Evolutionary conservation across 2,329 filamentous ascomycete species (phyloP).

Genomic region (Pseudogymnoascus sp.): DNA sequence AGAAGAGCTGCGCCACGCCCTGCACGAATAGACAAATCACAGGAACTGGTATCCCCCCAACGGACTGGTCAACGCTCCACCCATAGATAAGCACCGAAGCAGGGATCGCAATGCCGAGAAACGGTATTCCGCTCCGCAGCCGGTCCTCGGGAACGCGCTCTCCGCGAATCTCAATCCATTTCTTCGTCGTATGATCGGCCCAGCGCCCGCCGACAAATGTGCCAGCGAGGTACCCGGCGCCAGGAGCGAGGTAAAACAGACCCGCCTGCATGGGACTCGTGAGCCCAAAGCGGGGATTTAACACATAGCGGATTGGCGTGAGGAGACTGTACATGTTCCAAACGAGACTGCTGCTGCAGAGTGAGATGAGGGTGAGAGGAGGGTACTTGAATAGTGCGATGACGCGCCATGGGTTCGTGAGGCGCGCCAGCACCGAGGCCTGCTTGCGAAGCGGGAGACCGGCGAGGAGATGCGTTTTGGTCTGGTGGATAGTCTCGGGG

Average conservation of each 20-base stretch:
- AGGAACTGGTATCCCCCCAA: conserved; percentile 49
- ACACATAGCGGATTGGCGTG: conserved; percentile 61
- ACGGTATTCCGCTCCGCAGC: conserved; percentile 48
- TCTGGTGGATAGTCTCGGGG: conserved; percentile 63
- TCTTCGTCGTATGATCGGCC: conserved; percentile 57
- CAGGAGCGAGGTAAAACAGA: conserved; percentile 67
- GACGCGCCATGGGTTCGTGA: conserved; percentile 59
- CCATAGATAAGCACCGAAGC: conserved; percentile 60
- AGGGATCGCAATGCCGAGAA: conserved; percentile 50
- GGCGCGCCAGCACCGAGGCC: conserved; percentile 45
- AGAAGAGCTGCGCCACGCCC: conserved; percentile 65
- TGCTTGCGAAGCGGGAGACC: conserved; percentile 43
- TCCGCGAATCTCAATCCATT: conserved; percentile 53
- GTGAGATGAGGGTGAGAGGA: conserved; percentile 54
- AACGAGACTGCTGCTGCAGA: conserved; percentile 54
- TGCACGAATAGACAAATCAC: conserved; percentile 68
- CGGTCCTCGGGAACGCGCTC: conserved; percentile 60
- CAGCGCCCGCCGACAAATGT: conserved; percentile 65
- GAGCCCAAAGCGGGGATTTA: conserved; percentile 66
- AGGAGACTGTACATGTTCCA: conserved; percentile 69
- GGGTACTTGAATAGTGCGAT: conserved; percentile 57
- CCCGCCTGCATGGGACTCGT: conserved; percentile 57
- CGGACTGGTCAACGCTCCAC: conserved; percentile 44
- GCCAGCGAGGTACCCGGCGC: conserved; percentile 58
- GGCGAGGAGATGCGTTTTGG: conserved; percentile 51